Evolutionary conservation across 2,329 filamentous ascomycete species (phyloP), one percentile per base, ranked within the genome.

Genomic region (Pseudogymnoascus sp.): DNA sequence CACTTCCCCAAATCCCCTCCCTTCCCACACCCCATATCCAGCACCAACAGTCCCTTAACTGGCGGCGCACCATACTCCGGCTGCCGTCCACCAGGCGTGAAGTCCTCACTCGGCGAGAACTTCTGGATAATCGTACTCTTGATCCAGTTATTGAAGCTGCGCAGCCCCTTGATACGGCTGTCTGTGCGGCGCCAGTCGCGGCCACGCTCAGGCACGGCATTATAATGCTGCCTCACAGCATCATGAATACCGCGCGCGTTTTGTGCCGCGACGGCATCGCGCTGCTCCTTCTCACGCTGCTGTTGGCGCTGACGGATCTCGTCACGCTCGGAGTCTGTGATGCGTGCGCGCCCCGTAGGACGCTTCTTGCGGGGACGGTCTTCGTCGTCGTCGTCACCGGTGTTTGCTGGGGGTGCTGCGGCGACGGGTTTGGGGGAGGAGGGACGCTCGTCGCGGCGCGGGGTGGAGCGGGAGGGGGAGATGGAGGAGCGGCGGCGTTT

Each of bases 101-200:
- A 87, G 66, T 90, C 87, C 75, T 93, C 90, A 68, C 88, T 87
- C 0, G 90, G 90, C 4, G 91, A 92, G 78, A 97, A 98, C 75
- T 96, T 97, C 74, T 98, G 93, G 69, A 99, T 98, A 70, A 98
- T 85, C 61, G 90, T 93, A 73, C 92, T 96, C 81, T 99, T 99
- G 78, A 99, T 85, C 95, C 95, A 99, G 77, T 99, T 99, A 79
- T 99, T 99, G 81, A 96, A 95, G 69, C 90, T 91, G 62, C 95
- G 86, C 62, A 99, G 80, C 0, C 95, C 95, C 78, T 96, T 96
- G 80, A 99, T 99, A 72, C 90, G 89, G 76, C 90, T 96, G 72
- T 96, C 92, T 6, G 92, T 96, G 74, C 90, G 92, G 61, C 95
- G 86, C 93, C 95, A 99, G 72, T 97, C 92, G 63, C 93, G 86